Evolutionary conservation across 2,329 filamentous ascomycete species (phyloP).

Genomic region (Whalleya microplaca): DNA sequence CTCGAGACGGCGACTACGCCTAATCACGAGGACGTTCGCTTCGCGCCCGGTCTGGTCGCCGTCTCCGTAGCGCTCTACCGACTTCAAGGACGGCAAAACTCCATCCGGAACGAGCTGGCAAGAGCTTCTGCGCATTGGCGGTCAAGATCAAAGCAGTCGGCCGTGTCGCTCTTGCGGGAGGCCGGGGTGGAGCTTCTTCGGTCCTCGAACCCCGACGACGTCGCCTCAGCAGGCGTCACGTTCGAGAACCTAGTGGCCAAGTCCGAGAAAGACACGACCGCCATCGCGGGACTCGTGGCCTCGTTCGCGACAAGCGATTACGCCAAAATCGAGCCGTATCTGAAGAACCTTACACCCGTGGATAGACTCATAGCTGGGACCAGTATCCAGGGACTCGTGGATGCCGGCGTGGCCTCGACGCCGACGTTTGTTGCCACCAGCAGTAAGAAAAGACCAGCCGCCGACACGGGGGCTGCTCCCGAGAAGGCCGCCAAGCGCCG

Average conservation of each 20-base stretch:
- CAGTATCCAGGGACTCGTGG: slow-evolving; percentile 65
- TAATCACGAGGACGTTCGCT: slow-evolving; percentile 70
- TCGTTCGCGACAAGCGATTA: slow-evolving; percentile 70
- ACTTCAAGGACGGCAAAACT: slow-evolving; percentile 71
- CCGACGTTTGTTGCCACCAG: slow-evolving; percentile 43
- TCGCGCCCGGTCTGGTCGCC: slow-evolving; percentile 82
- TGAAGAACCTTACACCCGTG: slow-evolving; percentile 63
- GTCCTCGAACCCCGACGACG: slow-evolving; percentile 70
- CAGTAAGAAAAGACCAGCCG: slow-evolving; percentile 53
- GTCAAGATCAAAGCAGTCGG: slow-evolving; percentile 54
- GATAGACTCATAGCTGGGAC: slow-evolving; percentile 63
- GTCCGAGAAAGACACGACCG: slow-evolving; percentile 68
- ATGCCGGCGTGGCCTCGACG: slow-evolving; percentile 64
- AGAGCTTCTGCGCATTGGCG: slow-evolving; percentile 85
- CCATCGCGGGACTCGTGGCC: slow-evolving; percentile 84
- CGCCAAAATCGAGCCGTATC: slow-evolving; percentile 56
- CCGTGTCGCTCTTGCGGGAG: slow-evolving; percentile 73
- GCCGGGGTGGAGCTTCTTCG: slow-evolving; percentile 83
- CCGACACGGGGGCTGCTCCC: slow-evolving; percentile 42
- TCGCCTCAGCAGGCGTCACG: slow-evolving; percentile 73
- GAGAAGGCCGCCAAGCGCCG: slow-evolving; percentile 54
- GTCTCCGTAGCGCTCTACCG: slow-evolving; percentile 79
- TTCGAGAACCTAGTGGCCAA: slow-evolving; percentile 73
- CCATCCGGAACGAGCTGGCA: slow-evolving; percentile 73
- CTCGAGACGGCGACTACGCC: slow-evolving; percentile 65